phyloP scores from a whole-genome alignment of 2,329 filamentous ascomycete genomes.

The Zymoseptoria passerinii region DNA sequence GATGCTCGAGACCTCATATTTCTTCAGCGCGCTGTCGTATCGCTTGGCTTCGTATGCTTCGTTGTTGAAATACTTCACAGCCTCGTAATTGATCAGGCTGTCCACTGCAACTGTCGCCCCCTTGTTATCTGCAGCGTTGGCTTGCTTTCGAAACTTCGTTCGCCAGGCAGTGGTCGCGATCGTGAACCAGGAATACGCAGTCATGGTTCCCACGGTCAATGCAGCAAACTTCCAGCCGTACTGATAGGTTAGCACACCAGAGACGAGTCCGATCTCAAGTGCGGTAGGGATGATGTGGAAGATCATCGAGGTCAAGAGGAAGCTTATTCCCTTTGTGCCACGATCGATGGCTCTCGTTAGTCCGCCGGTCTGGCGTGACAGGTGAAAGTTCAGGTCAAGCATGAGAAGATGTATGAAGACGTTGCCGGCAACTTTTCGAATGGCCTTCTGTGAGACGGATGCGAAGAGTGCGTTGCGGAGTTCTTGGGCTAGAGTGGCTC shows the following conservation, averaged over 20 bases:
- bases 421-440: slow-evolving; percentile 79
- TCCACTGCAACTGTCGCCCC: slow-evolving; percentile 93
- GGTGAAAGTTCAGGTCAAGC: slow-evolving; percentile 87
- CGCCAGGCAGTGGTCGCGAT: slow-evolving; percentile 95
- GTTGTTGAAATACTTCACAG: slow-evolving; percentile 99
- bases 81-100: slow-evolving; percentile 96
- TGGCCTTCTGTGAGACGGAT: slow-evolving; percentile 93
- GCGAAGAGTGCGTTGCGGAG: slow-evolving; percentile 93
- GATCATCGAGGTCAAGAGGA: slow-evolving; percentile 93
- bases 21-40: slow-evolving; percentile 77
- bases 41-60: slow-evolving; percentile 87
- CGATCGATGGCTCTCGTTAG: slow-evolving; percentile 90
- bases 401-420: slow-evolving; percentile 86
- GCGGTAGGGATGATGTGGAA: slow-evolving; percentile 94
- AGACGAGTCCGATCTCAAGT: slow-evolving; percentile 89
- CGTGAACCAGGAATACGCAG: slow-evolving; percentile 90
- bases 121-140: slow-evolving; percentile 92
- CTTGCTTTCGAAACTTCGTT: slow-evolving; percentile 89
- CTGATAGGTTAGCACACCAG: slow-evolving; percentile 91
- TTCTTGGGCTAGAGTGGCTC: slow-evolving; percentile 85
- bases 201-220: slow-evolving; percentile 85
- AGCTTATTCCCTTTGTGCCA: slow-evolving; percentile 97
- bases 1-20: slow-evolving; percentile 90
- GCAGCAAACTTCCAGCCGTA: slow-evolving; percentile 87
- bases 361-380: slow-evolving; percentile 89